Evolutionary conservation across 139 green algal species (phyloP).

Genomic region (Chlorella sp.): DNA sequence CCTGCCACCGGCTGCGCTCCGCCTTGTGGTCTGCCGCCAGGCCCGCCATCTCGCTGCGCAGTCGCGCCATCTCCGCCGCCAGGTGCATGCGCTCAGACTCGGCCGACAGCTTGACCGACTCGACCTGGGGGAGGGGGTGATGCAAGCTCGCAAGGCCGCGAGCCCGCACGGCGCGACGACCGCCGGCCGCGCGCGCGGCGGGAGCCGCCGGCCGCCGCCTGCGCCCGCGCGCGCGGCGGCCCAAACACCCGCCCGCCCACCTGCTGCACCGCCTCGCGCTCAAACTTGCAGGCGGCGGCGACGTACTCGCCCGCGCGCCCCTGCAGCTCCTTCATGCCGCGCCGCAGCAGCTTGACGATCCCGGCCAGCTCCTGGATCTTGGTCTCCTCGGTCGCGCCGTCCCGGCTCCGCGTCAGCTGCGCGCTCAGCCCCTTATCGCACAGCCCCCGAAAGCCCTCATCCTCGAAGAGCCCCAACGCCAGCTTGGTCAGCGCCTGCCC

Average conservation of each 20-base stretch:
- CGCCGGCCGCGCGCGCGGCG: too few species aligned
- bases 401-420: conserved; percentile 78
- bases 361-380: conserved; percentile 81
- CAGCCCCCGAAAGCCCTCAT: conserved; percentile 52
- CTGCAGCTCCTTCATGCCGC: conserved; percentile 64
- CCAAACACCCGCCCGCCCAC: too few species aligned
- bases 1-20: too few species aligned
- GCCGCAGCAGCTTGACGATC: conserved; percentile 77
- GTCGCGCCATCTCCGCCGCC: conserved; percentile 72
- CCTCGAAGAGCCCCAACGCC: conserved; percentile 65
- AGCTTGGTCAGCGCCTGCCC: conserved; percentile 25
- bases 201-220: too few species aligned
- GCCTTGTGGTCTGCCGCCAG: too few species aligned
- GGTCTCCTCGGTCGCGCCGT: conserved; percentile 78
- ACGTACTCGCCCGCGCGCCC: conserved; percentile 52
- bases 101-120: conserved; percentile 58
- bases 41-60: too few species aligned
- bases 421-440: conserved; percentile 65
- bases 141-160: too few species aligned
- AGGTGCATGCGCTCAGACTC: too few species aligned
- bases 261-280: conserved; percentile 67
- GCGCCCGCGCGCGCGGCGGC: too few species aligned
- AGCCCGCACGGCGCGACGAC: too few species aligned
- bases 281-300: conserved; percentile 54
- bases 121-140: too few species aligned